phyloP scores from a whole-genome alignment of 208 protist species.

The Leishmania aethiopica region DNA sequence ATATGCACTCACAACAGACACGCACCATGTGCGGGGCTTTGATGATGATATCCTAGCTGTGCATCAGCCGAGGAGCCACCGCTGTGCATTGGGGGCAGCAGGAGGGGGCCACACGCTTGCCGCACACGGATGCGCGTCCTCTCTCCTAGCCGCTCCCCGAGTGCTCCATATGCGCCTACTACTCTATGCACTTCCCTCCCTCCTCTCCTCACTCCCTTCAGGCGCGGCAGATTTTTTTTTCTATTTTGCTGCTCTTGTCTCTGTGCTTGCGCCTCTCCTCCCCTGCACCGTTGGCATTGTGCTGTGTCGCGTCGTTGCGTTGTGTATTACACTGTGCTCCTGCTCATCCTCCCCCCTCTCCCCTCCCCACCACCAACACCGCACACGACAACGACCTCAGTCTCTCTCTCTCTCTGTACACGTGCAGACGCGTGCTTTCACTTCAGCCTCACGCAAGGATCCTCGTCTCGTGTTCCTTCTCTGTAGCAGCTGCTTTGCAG shows the following conservation, averaged over 20 bases:
- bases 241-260: background rate
- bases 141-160: background rate
- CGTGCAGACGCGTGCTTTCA: background rate
- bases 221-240: background rate
- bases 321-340: background rate
- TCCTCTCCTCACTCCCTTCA: background rate
- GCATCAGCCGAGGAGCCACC: background rate
- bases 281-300: background rate
- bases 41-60: background rate
- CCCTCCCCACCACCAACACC: background rate
- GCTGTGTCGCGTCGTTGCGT: background rate
- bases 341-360: conserved; percentile 1
- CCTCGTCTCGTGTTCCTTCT: background rate
- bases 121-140: background rate
- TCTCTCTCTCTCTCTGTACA: background rate
- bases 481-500: background rate
- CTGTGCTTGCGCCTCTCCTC: background rate
- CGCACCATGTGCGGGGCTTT: background rate
- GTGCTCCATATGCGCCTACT: background rate
- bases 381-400: background rate
- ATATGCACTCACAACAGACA: background rate
- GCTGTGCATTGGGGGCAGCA: background rate
- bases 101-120: background rate
- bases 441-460: background rate
- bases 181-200: background rate